Evolutionary conservation across 805 yeast genomes (phyloP).

Genomic region (Candida xyloterini): DNA sequence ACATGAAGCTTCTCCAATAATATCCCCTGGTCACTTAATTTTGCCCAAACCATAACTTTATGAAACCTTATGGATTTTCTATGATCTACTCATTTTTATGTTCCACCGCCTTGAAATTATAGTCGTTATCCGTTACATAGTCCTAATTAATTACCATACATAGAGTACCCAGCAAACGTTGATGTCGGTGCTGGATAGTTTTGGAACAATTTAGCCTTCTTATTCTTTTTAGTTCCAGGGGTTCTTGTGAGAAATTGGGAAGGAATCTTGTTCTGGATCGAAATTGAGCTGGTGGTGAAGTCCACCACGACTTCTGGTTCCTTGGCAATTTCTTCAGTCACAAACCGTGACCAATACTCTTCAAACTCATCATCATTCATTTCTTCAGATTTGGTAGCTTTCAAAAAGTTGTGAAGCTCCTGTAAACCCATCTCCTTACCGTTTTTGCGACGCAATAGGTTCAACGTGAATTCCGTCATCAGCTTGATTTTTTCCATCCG

Average conservation of each 20-base stretch:
- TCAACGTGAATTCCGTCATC: slow-evolving; percentile 64
- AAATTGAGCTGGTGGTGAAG: slow-evolving; percentile 31
- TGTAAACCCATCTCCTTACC: slow-evolving; percentile 63
- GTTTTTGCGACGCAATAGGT: slow-evolving; percentile 61
- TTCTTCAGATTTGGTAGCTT: slow-evolving; percentile 51
- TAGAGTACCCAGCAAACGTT: slow-evolving; percentile 16
- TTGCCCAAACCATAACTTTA: slow-evolving; percentile 5
- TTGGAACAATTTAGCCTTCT: slow-evolving; percentile 59
- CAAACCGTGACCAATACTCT: slow-evolving; percentile 68
- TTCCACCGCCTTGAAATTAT: slow-evolving; percentile 3
- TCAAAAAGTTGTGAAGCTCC: slow-evolving; percentile 59
- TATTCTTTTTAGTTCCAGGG: slow-evolving; percentile 23
- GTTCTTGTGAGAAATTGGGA: slow-evolving; percentile 19
- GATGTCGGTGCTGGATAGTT: slow-evolving; percentile 17
- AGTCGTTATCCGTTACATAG: slow-evolving; percentile 8
- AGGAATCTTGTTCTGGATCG: slow-evolving; percentile 22
- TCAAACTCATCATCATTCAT: slow-evolving; percentile 64
- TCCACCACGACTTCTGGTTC: slow-evolving; percentile 76
- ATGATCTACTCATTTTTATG: not conserved
- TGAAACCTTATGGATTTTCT: not conserved
- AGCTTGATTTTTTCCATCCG: slow-evolving; percentile 64
- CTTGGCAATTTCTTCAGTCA: slow-evolving; percentile 31
- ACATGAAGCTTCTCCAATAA: not conserved
- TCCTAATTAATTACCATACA: slow-evolving; percentile 10
- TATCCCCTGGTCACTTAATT: slow-evolving; percentile 4